A percentile compares a stretch with the other conserved stretches of the same genome.
Evolutionary conservation across 805 yeast species (phyloP).

Genomic region (Lipomyces yamadae): DNA sequence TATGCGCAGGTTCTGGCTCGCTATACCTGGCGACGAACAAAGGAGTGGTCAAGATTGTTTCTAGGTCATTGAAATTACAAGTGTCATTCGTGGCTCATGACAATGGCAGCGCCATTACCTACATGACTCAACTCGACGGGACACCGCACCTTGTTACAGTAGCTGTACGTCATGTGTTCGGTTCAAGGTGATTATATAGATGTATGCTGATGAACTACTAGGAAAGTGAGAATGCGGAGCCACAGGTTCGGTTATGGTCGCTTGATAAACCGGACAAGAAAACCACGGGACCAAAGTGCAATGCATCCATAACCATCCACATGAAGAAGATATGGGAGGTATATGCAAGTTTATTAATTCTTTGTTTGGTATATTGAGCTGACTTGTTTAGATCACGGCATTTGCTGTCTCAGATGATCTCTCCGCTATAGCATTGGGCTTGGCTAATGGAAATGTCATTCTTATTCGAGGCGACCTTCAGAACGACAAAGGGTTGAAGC

Average conservation of each 20-base stretch:
- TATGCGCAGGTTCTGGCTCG: constrained; percentile 60
- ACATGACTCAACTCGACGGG: constrained; percentile 55
- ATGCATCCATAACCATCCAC: constrained; percentile 63
- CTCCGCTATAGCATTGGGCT: constrained; percentile 74
- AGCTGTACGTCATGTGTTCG: constrained; percentile 43
- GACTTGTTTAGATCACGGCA: constrained; percentile 51
- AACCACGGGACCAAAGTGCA: constrained; percentile 53
- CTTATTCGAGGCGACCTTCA: constrained; percentile 84
- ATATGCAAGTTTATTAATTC: constrained; percentile 41
- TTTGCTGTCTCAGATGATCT: constrained; percentile 60
- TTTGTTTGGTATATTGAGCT: constrained; percentile 29
- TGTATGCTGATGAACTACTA: constrained; percentile 11
- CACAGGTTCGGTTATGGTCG: constrained; percentile 76
- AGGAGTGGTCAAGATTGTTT: constrained; percentile 61
- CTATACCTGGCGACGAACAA: constrained; percentile 65
- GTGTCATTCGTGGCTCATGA: constrained; percentile 68
- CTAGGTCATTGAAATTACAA: constrained; percentile 53
- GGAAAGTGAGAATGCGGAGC: constrained; percentile 65
- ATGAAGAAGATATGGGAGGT: constrained; percentile 84
- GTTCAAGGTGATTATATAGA: background rate
- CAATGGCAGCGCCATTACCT: constrained; percentile 65
- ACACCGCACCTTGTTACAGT: constrained; percentile 67
- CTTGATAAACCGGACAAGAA: constrained; percentile 50
- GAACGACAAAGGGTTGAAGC: constrained; percentile 89
- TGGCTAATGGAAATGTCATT: constrained; percentile 80